Evolutionary conservation across 1,284 basidiomycete species (phyloP).

Genomic region (Leccinum subspadiceum): DNA sequence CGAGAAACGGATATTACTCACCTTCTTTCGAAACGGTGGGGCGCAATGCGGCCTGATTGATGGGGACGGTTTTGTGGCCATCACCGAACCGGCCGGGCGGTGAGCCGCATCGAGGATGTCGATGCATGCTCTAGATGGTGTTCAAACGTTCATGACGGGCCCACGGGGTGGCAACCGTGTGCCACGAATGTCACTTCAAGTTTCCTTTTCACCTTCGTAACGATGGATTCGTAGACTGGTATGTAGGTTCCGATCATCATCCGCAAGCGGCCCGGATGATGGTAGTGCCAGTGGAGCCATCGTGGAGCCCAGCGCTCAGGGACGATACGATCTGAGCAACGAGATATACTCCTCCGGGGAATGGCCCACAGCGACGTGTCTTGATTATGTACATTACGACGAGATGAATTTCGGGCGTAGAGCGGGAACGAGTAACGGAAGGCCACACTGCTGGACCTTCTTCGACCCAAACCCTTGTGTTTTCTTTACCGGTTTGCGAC

Average conservation of each 20-base stretch:
- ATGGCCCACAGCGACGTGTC: neutral
- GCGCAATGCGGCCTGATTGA: conserved; percentile 6
- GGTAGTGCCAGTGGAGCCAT: conserved; percentile 5
- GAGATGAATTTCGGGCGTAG: conserved; percentile 17
- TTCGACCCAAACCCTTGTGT: conserved; percentile 4
- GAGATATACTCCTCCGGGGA: conserved; percentile 6
- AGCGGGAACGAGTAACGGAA: conserved; percentile 11
- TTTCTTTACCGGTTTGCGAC: conserved; percentile 5
- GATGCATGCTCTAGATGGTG: neutral
- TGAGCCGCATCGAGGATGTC: conserved; percentile 6
- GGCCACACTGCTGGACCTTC: conserved; percentile 1
- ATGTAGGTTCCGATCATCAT: conserved; percentile 25
- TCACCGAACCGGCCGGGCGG: conserved; percentile 6
- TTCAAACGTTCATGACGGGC: neutral
- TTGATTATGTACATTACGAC: conserved; percentile 12
- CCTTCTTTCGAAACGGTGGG: conserved; percentile 14
- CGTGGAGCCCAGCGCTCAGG: neutral
- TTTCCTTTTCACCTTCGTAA: conserved; percentile 14
- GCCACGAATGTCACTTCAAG: conserved; percentile 7
- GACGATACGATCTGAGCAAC: conserved; percentile 12
- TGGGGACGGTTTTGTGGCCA: conserved; percentile 11
- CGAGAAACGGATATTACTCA: conserved; percentile 26
- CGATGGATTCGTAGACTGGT: conserved; percentile 4
- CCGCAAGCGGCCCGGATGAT: conserved; percentile 14
- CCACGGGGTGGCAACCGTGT: conserved; percentile 11